Evolutionary conservation across 495 filamentous ascomycete species (phyloP), one percentile per base, ranked within the genome.

Genomic region (Haplographium delicatum): DNA sequence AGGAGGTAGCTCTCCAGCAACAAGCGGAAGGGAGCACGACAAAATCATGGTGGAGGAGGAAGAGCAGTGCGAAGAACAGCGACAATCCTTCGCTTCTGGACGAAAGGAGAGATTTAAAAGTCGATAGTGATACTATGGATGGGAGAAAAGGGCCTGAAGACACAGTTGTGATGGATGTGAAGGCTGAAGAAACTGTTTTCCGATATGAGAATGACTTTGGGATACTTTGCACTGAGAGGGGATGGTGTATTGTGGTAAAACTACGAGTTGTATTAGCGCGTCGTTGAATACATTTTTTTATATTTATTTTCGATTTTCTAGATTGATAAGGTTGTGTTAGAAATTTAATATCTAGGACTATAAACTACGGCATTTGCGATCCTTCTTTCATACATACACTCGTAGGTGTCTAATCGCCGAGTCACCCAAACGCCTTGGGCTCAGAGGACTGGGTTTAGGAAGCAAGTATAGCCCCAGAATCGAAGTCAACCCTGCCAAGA

Each of bases 191-290:
- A 50, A 67, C 79, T 8, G 69, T 70, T 1, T 76, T 81, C 51
- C 56, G 75, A 18, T 62, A 57, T 35, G 71, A 76, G 64, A 81
- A 77, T 50, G 67, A 70, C 3, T 63, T 79, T 50, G 78, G 78
- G 0, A 53, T 81, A 8, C 72, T 67, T 58, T 75, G 78, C 51
- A 76, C 69, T n/a, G 45, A 60, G 50, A 66, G 56, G 1, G 78
- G 77, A 0, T 78, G 66, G 58, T 73, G 67, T 10, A 62, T 79
- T 58, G 68, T 80, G 23, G 33, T 73, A 8, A 52, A 58, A 16
- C 61, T 79, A 38, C 40, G 44, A 11, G 44, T 57, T 31, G 26
- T 18, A 0, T 37, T 37, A 23, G 41, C 20, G 11, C 37, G 13
- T 24, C 5, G 20, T 33, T 20, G 19, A 22, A 41, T n/a, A n/a